Percentiles rank a stretch among this genome's conserved stretches.
Evolutionary conservation across 225 moss, liverwort and hornwort genomes (phyloP).

Genomic region (Anthoceros angustus): DNA sequence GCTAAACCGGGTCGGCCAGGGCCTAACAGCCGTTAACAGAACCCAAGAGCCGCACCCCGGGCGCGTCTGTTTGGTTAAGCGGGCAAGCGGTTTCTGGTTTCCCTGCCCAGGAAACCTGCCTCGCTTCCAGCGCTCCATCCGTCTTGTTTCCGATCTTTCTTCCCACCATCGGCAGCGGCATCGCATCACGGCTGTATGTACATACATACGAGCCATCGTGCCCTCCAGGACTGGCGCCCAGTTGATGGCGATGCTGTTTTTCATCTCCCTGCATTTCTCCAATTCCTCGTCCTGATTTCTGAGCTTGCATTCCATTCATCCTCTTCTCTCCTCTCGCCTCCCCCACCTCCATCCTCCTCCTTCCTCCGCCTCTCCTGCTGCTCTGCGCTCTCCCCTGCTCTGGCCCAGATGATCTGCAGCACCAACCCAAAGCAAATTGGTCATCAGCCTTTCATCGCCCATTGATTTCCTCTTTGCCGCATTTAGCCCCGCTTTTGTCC

Average conservation of each 20-base stretch:
- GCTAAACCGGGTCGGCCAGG: neutral
- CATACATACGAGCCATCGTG: no score
- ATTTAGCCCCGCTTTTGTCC: neutral
- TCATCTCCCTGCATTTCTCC: no score
- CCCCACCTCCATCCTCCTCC: no score
- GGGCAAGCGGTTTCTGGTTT: constrained; percentile 3
- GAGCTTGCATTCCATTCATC: neutral
- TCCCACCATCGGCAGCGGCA: neutral
- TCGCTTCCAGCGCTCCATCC: neutral
- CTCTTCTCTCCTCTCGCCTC: neutral
- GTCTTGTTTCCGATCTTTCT: neutral
- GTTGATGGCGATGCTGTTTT: no score
- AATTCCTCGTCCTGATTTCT: no score
- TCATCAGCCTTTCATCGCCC: neutral
- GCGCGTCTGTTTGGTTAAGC: neutral
- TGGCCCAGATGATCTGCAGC: neutral
- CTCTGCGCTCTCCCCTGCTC: no score
- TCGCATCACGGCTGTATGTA: no score
- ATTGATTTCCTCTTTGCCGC: neutral
- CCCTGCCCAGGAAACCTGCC: neutral
- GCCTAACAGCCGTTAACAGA: neutral
- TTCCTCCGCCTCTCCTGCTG: no score
- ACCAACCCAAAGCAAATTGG: neutral
- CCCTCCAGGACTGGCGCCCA: no score
- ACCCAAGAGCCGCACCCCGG: neutral